These are phyloP conservation scores for Zasmidium citrigriseum DNA, from an alignment of 2,329 filamentous ascomycete genomes.

Conservation along the genomic window DNA sequence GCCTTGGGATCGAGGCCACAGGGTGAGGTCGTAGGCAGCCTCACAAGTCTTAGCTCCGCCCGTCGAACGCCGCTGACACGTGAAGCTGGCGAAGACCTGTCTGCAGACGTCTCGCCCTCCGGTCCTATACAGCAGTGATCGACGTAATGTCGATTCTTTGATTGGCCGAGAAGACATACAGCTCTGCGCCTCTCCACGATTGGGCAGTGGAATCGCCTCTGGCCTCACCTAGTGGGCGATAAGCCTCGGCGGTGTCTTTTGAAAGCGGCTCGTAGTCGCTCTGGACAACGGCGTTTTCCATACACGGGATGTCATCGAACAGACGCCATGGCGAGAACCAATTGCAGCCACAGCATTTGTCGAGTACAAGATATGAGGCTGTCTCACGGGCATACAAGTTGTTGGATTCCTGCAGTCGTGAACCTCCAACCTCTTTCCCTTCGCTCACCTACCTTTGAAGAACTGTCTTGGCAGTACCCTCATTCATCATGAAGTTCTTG, in stretches of 20 bases:
- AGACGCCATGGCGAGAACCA: background rate
- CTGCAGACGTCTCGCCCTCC: background rate
- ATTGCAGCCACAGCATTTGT: background rate
- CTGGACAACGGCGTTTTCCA: background rate
- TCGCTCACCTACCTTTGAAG: background rate
- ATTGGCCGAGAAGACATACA: background rate
- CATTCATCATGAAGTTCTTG: conserved; percentile 1
- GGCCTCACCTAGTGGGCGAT: background rate
- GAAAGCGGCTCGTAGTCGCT: background rate
- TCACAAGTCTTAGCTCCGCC: background rate
- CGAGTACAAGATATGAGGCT: too few relatives aligned
- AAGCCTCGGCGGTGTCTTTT: background rate
- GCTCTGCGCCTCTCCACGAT: background rate
- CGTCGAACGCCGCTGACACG: background rate
- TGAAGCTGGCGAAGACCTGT: too few relatives aligned
- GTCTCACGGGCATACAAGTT: background rate
- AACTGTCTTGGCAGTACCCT: background rate
- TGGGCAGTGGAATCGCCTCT: background rate
- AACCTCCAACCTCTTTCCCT: background rate
- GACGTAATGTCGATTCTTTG: background rate
- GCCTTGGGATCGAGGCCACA: background rate
- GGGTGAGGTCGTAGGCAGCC: background rate
- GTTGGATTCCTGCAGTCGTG: background rate
- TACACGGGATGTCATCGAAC: background rate
- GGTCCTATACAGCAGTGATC: background rate